These are phyloP conservation scores for Senna siamea DNA, from an alignment of 306 rosid species.

Conservation along the genomic window DNA sequence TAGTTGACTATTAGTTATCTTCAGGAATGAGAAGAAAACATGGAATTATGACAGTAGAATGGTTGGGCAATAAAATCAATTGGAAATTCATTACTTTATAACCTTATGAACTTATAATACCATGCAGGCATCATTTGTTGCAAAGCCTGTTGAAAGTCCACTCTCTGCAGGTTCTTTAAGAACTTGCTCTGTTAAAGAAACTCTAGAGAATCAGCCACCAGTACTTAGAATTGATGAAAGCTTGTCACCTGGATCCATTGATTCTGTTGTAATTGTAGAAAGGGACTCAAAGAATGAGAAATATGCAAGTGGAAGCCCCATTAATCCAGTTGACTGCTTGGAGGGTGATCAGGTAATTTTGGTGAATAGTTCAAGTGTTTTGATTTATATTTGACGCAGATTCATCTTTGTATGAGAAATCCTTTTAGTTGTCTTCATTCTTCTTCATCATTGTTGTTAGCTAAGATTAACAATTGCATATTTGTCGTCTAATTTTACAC, in stretches of 20 bases:
- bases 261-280: conserved; percentile 85
- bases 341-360: conserved; percentile 80
- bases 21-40: conserved; percentile 18
- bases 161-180: conserved; percentile 70
- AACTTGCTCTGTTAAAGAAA: conserved; percentile 59
- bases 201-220: conserved; percentile 65
- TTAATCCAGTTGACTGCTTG: conserved; percentile 68
- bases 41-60: conserved; percentile 10
- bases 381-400: conserved; percentile 8
- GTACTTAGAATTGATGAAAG: conserved; percentile 73
- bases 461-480: conserved; percentile 1
- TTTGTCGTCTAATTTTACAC: conserved; percentile 17
- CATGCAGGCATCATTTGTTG: conserved; percentile 70
- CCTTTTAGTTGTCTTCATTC: not conserved
- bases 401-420: not conserved
- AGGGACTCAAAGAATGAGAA: conserved; percentile 76
- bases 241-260: conserved; percentile 86
- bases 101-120: conserved; percentile 17
- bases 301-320: conserved; percentile 62
- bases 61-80: not conserved
- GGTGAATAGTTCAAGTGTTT: not conserved
- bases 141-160: conserved; percentile 81
- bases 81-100: conserved; percentile 16
- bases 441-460: conserved; percentile 20
- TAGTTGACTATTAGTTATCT: conserved; percentile 11